phyloP scores from a whole-genome alignment of 257 asterid genomes.

The Rhazya stricta region DNA sequence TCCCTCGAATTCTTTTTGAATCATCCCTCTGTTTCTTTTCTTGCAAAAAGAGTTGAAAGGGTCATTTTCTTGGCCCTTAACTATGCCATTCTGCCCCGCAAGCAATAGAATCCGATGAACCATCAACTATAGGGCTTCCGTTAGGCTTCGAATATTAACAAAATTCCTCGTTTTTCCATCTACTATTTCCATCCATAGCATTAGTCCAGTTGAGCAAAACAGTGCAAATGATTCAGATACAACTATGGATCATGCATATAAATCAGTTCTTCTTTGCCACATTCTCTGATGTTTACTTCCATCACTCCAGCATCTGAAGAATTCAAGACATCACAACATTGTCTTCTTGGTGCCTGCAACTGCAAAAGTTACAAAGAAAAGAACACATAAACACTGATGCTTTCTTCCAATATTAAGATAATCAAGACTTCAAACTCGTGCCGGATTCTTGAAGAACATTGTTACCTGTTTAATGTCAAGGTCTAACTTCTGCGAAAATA shows the following conservation, averaged over 20 bases:
- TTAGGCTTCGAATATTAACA: neutral
- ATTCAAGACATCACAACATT: slow-evolving; percentile 73
- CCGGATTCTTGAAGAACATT: neutral
- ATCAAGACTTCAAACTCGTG: neutral
- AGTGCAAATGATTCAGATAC: neutral
- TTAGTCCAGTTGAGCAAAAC: neutral
- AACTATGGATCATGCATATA: slow-evolving; percentile 31
- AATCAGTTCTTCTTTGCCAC: slow-evolving; percentile 67
- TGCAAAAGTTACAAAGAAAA: slow-evolving; percentile 15
- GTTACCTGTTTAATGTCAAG: slow-evolving; percentile 54
- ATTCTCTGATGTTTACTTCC: slow-evolving; percentile 67
- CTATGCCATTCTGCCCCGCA: neutral
- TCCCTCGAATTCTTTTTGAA: neutral
- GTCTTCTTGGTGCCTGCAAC: slow-evolving; percentile 76
- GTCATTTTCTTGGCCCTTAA: neutral
- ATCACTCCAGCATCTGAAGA: slow-evolving; percentile 36
- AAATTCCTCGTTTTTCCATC: neutral
- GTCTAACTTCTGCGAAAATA: slow-evolving; percentile 47
- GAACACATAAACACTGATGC: neutral
- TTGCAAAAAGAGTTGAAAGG: neutral
- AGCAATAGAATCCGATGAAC: neutral
- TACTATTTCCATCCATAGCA: neutral
- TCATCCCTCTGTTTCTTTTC: neutral
- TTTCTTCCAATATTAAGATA: too few species aligned
- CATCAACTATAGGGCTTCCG: neutral